phyloP scores from a whole-genome alignment of 192 early-diverging fungal species.

The Podila epicladia region DNA sequence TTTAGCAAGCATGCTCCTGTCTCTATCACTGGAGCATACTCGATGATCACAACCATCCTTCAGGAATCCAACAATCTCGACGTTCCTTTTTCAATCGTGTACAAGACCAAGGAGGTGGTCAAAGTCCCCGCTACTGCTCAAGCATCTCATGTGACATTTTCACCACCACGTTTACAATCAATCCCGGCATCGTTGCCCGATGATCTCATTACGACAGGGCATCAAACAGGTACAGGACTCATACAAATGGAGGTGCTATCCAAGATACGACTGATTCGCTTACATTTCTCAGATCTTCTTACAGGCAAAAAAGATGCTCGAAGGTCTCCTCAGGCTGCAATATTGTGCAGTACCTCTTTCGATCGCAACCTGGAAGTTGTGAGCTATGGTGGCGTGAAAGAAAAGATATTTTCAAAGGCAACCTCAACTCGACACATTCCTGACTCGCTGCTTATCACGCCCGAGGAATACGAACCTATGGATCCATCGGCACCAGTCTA shows the following conservation, averaged over 20 bases:
- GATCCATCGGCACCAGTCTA: conserved; percentile 18
- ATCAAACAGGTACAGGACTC: conserved; percentile 14
- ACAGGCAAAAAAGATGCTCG: conserved; percentile 25
- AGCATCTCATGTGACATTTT: conserved; percentile 4
- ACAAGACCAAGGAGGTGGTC: conserved; percentile 17
- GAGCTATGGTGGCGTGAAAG: conserved; percentile 22
- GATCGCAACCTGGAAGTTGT: conserved; percentile 38
- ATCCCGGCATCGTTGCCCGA: background rate
- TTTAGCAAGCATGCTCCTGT: conserved; percentile 46
- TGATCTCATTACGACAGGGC: conserved; percentile 11
- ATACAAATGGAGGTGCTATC: background rate
- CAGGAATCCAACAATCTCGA: conserved; percentile 46
- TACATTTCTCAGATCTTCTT: conserved; percentile 25
- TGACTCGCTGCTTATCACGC: conserved; percentile 37
- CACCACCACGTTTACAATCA: conserved; percentile 4
- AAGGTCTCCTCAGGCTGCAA: conserved; percentile 30
- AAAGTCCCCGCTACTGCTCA: background rate
- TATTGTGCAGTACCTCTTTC: conserved; percentile 45
- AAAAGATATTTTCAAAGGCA: conserved; percentile 30
- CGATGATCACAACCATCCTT: conserved; percentile 40
- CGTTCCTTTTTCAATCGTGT: conserved; percentile 36
- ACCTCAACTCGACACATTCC: conserved; percentile 41
- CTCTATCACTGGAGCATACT: conserved; percentile 33
- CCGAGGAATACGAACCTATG: conserved; percentile 49
- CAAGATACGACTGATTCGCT: conserved; percentile 23